Evolutionary conservation across 2,329 filamentous ascomycete species (phyloP), one percentile per base, ranked within the genome.

Genomic region (Penicillium sp.): DNA sequence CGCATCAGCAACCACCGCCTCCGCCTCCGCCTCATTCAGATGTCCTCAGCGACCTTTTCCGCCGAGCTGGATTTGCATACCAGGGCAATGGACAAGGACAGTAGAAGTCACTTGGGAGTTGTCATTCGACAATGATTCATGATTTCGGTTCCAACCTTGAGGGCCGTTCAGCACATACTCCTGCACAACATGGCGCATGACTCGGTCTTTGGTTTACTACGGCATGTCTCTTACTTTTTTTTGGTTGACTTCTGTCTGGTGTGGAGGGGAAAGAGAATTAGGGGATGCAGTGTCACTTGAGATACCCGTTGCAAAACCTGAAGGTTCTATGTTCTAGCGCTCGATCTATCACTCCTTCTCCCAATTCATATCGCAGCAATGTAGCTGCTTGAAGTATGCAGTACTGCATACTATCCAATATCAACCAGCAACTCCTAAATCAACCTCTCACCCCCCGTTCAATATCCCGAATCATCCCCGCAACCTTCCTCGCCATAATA

Each of bases 401-500:
- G 31, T 31, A 31, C 25, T 31, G 31, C 35, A 34, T 14, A 5
- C n/a, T 15, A 8, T 20, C 31, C n/a, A 31, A 15, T 17, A 22
- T 38, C 48, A 37, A 31, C 15, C 15, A n/a, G 14, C 34, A 22
- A 22, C 11, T 11, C 47, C 35, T 35, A 35, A 4, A 31, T 14
- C 2, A 39, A 14, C 14, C 12, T 17, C 15, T 31, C 45, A 35
- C 42, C 12, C 38, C 38, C 12, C n/a, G 54, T 20, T 71, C 62
- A 48, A 83, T 79, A 56, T 79, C 77, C 57, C 69, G 67, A 42
- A 85, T 73, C 73, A 83, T 86, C 25, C 65, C 72, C 20, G 75
- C 76, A 17, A 83, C 81, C 66, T 80, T 83, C 60, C 77, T 75
- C 2, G 84, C 83, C 69, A 86, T 83, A 25, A 79, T 74, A 52